These are phyloP conservation scores for Ogataea chonburiensis DNA, from an alignment of 805 yeast genomes.

Conservation along the genomic window DNA sequence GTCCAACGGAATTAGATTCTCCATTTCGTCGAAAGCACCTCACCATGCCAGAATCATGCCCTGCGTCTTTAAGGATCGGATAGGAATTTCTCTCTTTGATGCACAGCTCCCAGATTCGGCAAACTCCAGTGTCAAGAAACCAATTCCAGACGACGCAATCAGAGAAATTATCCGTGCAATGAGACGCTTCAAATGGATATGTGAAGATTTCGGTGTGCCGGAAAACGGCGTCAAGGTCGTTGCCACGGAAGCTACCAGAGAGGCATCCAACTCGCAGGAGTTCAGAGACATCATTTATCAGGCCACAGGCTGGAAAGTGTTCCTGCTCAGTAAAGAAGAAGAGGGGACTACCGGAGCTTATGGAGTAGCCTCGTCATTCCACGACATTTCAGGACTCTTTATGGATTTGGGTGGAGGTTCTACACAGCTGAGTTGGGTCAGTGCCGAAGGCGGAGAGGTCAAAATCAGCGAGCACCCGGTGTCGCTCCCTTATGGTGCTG, in stretches of 20 bases:
- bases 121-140: conserved; percentile 37
- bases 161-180: conserved; percentile 60
- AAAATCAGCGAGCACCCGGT: conserved; percentile 56
- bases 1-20: conserved; percentile 70
- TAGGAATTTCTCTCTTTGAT: conserved; percentile 68
- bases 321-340: conserved; percentile 55
- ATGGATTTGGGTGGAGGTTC: conserved; percentile 76
- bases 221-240: conserved; percentile 59
- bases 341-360: conserved; percentile 69
- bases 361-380: conserved; percentile 74
- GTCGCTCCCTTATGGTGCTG: conserved; percentile 73
- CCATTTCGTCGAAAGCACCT: conserved; percentile 66
- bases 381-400: conserved; percentile 62
- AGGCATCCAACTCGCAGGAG: conserved; percentile 61
- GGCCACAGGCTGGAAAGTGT: conserved; percentile 68
- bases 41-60: conserved; percentile 77
- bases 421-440: conserved; percentile 69
- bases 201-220: conserved; percentile 73
- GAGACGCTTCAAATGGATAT: conserved; percentile 64
- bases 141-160: conserved; percentile 58
- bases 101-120: conserved; percentile 46
- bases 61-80: conserved; percentile 70
- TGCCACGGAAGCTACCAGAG: conserved; percentile 74
- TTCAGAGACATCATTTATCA: conserved; percentile 54
- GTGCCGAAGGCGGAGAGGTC: conserved; percentile 53